Conservation (phyloP, 805 yeast species). For the Vanderwaltozyma polyspora region DNA sequence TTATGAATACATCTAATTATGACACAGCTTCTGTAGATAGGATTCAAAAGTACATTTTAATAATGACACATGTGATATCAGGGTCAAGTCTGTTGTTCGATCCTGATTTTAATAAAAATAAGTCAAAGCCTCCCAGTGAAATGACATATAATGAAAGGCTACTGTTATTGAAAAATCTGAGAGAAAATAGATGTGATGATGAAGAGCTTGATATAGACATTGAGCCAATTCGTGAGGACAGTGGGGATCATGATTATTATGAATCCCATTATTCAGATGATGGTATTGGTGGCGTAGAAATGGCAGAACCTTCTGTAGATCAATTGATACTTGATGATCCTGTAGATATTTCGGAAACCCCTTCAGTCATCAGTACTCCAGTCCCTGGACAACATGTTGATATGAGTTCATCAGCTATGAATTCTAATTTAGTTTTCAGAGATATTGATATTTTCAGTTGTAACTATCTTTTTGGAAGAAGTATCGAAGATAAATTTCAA, state of each 20-base stretch:
- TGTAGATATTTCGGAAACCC: conserved; percentile 33
- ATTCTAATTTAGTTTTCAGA: conserved; percentile 44
- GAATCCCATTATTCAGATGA: conserved; percentile 14
- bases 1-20: conserved; percentile 14
- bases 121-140: conserved; percentile 7
- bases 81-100: conserved; percentile 68
- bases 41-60: conserved; percentile 43
- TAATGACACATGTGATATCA: conserved; percentile 48
- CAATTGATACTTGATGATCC: conserved; percentile 30
- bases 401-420: conserved; percentile 33
- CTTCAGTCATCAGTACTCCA: conserved; percentile 29
- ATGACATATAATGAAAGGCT: conserved; percentile 2
- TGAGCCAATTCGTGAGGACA: conserved; percentile 22
- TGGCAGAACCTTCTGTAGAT: conserved; percentile 9
- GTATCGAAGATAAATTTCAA: conserved; percentile 33
- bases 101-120: conserved; percentile 43
- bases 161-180: conserved; percentile 24
- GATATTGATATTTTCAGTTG: conserved; percentile 53
- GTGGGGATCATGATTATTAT: conserved; percentile 21
- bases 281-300: conserved; percentile 18
- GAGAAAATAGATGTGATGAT: conserved; percentile 27
- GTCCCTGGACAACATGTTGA: conserved; percentile 22
- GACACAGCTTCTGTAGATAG: conserved; percentile 33
- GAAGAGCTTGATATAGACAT: conserved; percentile 30
- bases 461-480: conserved; percentile 53